phyloP scores from a whole-genome alignment of 129 eudicot species.

The Chrysanthemum makinoi region DNA sequence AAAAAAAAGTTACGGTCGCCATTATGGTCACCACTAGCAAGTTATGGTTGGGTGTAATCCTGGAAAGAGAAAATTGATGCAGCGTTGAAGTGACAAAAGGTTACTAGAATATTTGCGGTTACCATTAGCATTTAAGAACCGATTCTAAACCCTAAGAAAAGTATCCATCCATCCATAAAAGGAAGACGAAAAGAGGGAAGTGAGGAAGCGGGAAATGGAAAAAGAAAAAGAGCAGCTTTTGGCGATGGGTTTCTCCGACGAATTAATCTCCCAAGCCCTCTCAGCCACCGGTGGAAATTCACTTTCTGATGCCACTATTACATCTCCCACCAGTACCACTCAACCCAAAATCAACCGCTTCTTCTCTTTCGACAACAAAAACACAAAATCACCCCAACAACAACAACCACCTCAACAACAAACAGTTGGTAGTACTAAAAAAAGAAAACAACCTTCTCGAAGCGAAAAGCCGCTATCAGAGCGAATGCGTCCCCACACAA shows the following conservation, averaged over 20 bases:
- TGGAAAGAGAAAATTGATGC: too few relatives aligned
- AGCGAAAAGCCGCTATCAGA: slow-evolving; percentile 61
- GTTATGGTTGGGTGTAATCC: too few relatives aligned
- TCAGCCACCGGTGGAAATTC: slow-evolving; percentile 58
- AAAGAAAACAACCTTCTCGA: slow-evolving; percentile 8
- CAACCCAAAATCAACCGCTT: slow-evolving; percentile 61
- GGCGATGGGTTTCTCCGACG: slow-evolving; percentile 79
- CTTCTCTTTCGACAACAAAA: slow-evolving; percentile 42
- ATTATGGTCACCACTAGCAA: too few relatives aligned
- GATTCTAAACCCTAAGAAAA: too few relatives aligned
- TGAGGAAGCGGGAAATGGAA: slow-evolving; percentile 10
- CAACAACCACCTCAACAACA: too few relatives aligned
- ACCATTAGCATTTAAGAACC: too few relatives aligned
- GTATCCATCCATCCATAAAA: too few relatives aligned
- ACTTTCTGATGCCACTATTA: slow-evolving; percentile 47
- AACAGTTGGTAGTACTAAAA: too few relatives aligned
- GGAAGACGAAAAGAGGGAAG: background rate
- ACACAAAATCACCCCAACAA: slow-evolving; percentile 2
- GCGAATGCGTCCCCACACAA: slow-evolving; percentile 78
- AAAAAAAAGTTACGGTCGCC: too few relatives aligned
- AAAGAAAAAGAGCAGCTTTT: slow-evolving; percentile 46
- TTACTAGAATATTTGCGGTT: too few relatives aligned
- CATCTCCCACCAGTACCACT: slow-evolving; percentile 9
- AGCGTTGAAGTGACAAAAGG: too few relatives aligned
- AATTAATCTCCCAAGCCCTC: slow-evolving; percentile 63